Base-by-base conservation (phyloP, 768 basidiomycete species). In the Boletus tylopilopsis region DNA sequence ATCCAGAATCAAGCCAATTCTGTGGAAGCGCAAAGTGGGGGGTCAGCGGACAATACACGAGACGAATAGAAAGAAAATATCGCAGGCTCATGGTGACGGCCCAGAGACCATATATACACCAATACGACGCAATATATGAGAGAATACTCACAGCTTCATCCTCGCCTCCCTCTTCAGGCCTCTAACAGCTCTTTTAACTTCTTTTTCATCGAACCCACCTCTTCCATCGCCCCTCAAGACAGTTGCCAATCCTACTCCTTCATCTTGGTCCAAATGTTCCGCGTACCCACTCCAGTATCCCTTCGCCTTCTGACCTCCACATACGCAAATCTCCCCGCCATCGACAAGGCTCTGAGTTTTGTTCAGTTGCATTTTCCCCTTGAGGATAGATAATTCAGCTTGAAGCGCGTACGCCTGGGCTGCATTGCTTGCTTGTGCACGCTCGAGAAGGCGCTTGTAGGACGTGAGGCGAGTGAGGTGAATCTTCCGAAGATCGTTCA, bases 351-450 rank as follows among this genome's bases (percentile, higher is more conserved):
- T 47, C 9, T 40, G 55, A 10, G 51, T 46, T 5, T 35, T 35
- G 8, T 56, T 59, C 15, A 55, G 58, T 41, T 65, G 67, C 51
- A 52, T 57, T 42, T 76, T 75, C 12, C 71, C 68, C 36, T 85
- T 80, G 25, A 92, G 71, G 23, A 88, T 72, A 12, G 81, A 74
- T 4, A 90, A 73, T 61, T 93, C 88, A 2, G 89, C 90, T 67
- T 92, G 90, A 1, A 94, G 71, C 0, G 91, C 90, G 59, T 93
- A 90, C 2, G 92, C 72, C 59, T 93, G 91, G 1, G 89, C 84
- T 0, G 90, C 87, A 2, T 85, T 76, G 9, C 83, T 81, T 2
- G 85, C 81, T 58, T 93, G 91, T 0, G 88, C 78, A 34, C 85
- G 84, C 56, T 93, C 90, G 12, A 93, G 76, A 2, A 93, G 75